Base-by-base conservation (phyloP, 768 basidiomycete species). In the Trametes cubensis region DNA sequence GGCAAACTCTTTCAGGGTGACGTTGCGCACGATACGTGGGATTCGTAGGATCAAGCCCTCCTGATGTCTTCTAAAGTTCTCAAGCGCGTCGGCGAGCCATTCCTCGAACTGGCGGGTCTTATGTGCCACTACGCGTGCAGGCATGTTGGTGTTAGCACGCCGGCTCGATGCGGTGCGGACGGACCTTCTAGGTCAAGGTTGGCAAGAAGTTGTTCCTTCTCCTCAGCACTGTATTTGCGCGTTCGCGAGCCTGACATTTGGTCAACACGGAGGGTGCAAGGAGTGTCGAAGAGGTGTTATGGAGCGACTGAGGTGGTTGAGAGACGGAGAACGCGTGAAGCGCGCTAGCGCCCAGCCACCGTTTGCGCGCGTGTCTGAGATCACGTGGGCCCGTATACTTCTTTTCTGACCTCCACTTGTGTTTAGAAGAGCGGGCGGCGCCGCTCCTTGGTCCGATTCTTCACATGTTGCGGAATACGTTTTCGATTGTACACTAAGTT, bases 171-270 rank as follows among this genome's bases (percentile, higher is more conserved):
- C 28, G 42, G 23, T 38, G 23, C 23, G 45, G 45, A 68, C 74
- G 14, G 66, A 89, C 90, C 88, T 83, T 93, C 91, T 64, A 92
- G 84, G 65, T 92, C 89, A 52, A 93, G 81, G 72, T 93, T 93
- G 48, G 82, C 82, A 42, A 92, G 76, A 3, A 92, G 81, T 64
- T 92, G 88, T 26, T 82, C 77, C 64, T 92, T 92, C 75, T 92
- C 89, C 67, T 91, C 89, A 5, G 78, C 75, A 8, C 81, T 85
- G 69, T 79, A 85, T 66, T 75, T 80, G 18, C 75, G 52, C n/a
- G 55, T 45, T 2, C 63, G 47, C 39, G 63, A 60, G 5, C 48
- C 42, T 13, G 63, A 60, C 58, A 64, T 64, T 15, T n/a, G n/a
- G 47, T 21, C 5, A 23, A 40, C 4, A 5, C 10, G 26, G 28